Conservation (phyloP, 2,329 filamentous ascomycete genomes). For the Thielaviopsis cerberus region DNA sequence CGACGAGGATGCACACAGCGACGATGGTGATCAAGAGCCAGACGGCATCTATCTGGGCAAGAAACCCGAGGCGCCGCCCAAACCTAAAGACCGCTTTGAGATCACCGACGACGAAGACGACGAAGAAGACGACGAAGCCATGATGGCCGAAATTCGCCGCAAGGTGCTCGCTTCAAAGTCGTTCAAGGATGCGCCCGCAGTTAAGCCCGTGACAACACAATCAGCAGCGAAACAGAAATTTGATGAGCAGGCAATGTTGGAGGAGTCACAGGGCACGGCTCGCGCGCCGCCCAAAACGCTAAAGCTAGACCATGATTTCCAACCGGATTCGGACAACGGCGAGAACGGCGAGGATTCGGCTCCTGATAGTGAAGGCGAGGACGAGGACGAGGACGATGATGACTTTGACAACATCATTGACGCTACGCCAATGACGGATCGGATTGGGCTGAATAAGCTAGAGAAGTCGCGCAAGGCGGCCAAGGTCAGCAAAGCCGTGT, state of each 20-base stretch:
- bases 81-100: constrained; percentile 48
- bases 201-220: constrained; percentile 28
- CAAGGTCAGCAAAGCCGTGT: constrained; percentile 30
- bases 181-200: constrained; percentile 34
- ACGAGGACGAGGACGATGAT: constrained; percentile 44
- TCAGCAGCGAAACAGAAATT: constrained; percentile 16
- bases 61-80: constrained; percentile 21
- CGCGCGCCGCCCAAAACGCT: constrained; percentile 31
- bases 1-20: constrained; percentile 26
- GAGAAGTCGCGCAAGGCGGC: constrained; percentile 35
- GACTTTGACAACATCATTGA: constrained; percentile 88
- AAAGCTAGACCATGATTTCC: constrained; percentile 31
- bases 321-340: constrained; percentile 53
- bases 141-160: constrained; percentile 81
- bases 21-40: constrained; percentile 25
- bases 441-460: constrained; percentile 45
- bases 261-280: constrained; percentile 27
- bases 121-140: constrained; percentile 59
- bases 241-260: neutral
- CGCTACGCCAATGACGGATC: constrained; percentile 74
- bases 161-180: constrained; percentile 83
- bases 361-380: constrained; percentile 22
- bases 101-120: constrained; percentile 69
- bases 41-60: constrained; percentile 45
- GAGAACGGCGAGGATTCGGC: constrained; percentile 36